phyloP scores from a whole-genome alignment of 176 grass and related monocot genomes.

The Bromus sterilis region DNA sequence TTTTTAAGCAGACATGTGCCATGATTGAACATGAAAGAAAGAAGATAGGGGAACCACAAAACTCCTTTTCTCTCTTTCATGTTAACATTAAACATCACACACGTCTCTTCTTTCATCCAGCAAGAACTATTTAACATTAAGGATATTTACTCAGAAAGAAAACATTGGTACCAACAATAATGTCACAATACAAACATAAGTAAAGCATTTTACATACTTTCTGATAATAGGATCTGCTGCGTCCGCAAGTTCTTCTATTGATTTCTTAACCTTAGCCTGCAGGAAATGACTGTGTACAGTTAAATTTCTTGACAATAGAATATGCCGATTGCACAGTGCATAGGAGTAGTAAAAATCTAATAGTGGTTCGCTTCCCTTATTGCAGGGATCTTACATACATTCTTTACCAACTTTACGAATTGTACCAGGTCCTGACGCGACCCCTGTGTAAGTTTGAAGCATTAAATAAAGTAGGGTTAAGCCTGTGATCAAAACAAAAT shows the following conservation, averaged over 20 bases:
- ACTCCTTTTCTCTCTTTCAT: background rate
- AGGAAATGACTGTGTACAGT: background rate
- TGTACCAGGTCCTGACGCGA: background rate
- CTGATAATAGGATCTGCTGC: background rate
- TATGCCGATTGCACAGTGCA: background rate
- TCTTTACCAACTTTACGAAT: background rate
- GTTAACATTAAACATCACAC: background rate
- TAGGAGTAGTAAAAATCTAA: background rate
- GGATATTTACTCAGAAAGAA: background rate
- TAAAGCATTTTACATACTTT: background rate
- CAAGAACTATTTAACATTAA: background rate
- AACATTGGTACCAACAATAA: background rate
- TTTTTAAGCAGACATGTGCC: background rate
- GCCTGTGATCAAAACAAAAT: background rate
- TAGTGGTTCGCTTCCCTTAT: background rate
- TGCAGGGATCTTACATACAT: slow-evolving; percentile 17
- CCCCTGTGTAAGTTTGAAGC: background rate
- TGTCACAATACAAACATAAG: slow-evolving; percentile 2
- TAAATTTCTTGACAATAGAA: background rate
- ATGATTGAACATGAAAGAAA: background rate
- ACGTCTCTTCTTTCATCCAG: background rate
- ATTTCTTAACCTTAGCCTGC: slow-evolving; percentile 4
- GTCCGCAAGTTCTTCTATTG: background rate
- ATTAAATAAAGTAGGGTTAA: background rate
- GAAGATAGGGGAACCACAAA: background rate